Base-by-base conservation (phyloP, 1,284 basidiomycete species). In the Meripilus lineatus region DNA sequence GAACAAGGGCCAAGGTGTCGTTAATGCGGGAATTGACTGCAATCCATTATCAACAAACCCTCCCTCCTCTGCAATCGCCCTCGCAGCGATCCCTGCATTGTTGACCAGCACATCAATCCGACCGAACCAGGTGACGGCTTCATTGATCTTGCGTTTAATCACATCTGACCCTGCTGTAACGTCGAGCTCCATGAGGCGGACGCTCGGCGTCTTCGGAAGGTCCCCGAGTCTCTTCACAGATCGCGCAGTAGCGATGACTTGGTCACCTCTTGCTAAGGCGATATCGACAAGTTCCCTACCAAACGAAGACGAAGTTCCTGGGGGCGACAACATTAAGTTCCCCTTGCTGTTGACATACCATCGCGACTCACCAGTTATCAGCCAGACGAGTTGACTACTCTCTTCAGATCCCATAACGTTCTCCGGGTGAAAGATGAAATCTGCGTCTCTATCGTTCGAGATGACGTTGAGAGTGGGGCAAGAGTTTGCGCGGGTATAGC, bases 101-200 rank as follows among this genome's bases (percentile, higher is more conserved):
- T 74, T 75, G 36, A 81, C 70, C 4, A 79, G 58, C 3, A 78
- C 72, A 53, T 81, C 77, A 41, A 81, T 68, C 4, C 72, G 59
- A 1, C 72, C 71, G 56, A 72, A 81, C 18, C 61, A 52, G 0
- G 42, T 38, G 2, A 71, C 58, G 0, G 72, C 72, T 10, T 62
- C 53, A 18, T 72, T 67, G 15, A 77, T 48, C 26, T 52, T 67
- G 50, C 55, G 35, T 41, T 56, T 53, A 30, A 70, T 49, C 22
- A 48, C 53, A 15, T 50, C 48, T 25, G 54, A 50, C 1, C 57
- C 52, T 7, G 58, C 56, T 3, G 61, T 62, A n/a, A 71, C 59
- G 44, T 71, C 67, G 23, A 69, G 53, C 44, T 58, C 55, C 28
- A 65, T 36, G 21, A 63, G 41, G n/a, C 58, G 51, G 35, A 66